These are phyloP conservation scores for Coemansia biformis DNA, from an alignment of 192 early-diverging fungal genomes.

Conservation along the genomic window DNA sequence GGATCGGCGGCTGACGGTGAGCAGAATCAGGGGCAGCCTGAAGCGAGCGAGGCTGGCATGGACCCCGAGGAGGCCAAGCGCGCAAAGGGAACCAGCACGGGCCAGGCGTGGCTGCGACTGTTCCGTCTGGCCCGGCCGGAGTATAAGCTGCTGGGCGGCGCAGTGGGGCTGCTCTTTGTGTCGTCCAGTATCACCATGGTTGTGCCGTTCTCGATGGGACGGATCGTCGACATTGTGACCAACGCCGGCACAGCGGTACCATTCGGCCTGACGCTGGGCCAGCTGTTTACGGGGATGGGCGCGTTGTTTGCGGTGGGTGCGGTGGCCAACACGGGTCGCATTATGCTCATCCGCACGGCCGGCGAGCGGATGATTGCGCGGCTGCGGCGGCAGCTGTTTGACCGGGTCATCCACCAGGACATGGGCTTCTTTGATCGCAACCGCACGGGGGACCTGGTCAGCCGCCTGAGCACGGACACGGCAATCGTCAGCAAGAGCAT, in stretches of 20 bases:
- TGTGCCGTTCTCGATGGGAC: slow-evolving; percentile 63
- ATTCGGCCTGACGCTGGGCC: slow-evolving; percentile 51
- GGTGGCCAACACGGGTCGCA: slow-evolving; percentile 53
- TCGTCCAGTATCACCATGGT: slow-evolving; percentile 62
- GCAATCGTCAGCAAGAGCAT: slow-evolving; percentile 68
- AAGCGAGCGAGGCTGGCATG: slow-evolving; percentile 1
- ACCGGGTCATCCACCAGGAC: slow-evolving; percentile 56
- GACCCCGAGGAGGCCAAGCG: slow-evolving; percentile 27
- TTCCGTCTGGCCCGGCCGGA: slow-evolving; percentile 44
- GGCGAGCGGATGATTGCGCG: slow-evolving; percentile 58
- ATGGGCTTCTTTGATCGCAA: slow-evolving; percentile 60
- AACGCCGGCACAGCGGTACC: slow-evolving; percentile 35
- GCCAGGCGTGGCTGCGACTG: slow-evolving; percentile 44
- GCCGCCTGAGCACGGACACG: slow-evolving; percentile 72
- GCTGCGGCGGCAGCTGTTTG: slow-evolving; percentile 51
- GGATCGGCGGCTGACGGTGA: not conserved
- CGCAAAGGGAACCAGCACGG: slow-evolving; percentile 15
- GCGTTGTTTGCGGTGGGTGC: slow-evolving; percentile 54
- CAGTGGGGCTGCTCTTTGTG: slow-evolving; percentile 55
- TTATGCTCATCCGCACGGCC: slow-evolving; percentile 54
- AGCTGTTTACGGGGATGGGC: slow-evolving; percentile 53
- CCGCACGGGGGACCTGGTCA: slow-evolving; percentile 69
- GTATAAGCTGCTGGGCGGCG: slow-evolving; percentile 44
- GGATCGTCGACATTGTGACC: slow-evolving; percentile 63
- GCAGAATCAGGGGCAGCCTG: not conserved